Percentiles rank a stretch among this genome's conserved stretches.
These are phyloP conservation scores for Thermothelomyces thermophilus DNA, from an alignment of 2,329 filamentous ascomycete genomes.

Conservation along the genomic window DNA sequence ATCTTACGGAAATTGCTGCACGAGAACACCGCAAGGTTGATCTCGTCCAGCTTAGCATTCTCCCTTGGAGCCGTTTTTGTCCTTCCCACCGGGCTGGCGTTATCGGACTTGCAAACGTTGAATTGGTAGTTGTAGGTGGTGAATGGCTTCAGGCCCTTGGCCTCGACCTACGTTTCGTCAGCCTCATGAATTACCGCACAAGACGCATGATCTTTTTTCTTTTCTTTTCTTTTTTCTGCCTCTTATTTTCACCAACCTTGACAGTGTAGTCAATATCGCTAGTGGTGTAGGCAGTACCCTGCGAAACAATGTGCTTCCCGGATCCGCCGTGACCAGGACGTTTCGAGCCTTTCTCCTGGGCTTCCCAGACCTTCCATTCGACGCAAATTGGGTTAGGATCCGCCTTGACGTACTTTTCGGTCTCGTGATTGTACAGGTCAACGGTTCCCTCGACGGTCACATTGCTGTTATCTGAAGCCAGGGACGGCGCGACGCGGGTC, in stretches of 20 bases:
- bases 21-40: slow-evolving; percentile 63
- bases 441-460: slow-evolving; percentile 35
- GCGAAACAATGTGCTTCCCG: slow-evolving; percentile 44
- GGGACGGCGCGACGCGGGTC: slow-evolving; percentile 36
- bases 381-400: slow-evolving; percentile 61
- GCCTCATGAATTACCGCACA: too few species aligned
- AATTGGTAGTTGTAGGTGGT: slow-evolving; percentile 61
- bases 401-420: slow-evolving; percentile 38
- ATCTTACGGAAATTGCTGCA: slow-evolving; percentile 59
- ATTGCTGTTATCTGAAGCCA: slow-evolving; percentile 40
- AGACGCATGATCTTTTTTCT: too few species aligned
- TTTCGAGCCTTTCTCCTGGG: slow-evolving; percentile 49
- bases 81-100: slow-evolving; percentile 55
- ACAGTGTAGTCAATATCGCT: slow-evolving; percentile 70
- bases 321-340: slow-evolving; percentile 30
- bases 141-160: slow-evolving; percentile 11
- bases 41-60: slow-evolving; percentile 47
- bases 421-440: slow-evolving; percentile 39
- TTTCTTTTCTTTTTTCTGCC: too few species aligned
- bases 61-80: slow-evolving; percentile 63
- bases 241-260: slow-evolving; percentile 42
- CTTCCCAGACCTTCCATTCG: slow-evolving; percentile 58
- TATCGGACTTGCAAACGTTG: slow-evolving; percentile 57
- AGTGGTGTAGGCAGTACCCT: slow-evolving; percentile 59
- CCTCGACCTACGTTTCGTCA: slow-evolving; percentile 30